These are phyloP conservation scores for Akanthomyces uredinophilus DNA, from an alignment of 2,329 filamentous ascomycete species.

Conservation along the genomic window DNA sequence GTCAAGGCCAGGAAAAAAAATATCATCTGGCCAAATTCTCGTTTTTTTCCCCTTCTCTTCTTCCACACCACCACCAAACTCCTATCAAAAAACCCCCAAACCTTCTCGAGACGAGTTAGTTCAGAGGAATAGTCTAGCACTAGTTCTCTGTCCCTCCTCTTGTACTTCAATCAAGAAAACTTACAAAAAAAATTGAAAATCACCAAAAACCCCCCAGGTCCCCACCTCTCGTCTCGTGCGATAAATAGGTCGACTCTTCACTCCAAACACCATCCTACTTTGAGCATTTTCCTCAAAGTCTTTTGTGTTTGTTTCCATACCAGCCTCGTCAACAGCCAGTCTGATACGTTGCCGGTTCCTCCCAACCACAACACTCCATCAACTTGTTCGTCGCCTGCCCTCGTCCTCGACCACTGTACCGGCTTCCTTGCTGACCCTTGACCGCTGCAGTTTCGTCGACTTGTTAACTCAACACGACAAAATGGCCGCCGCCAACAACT, in stretches of 20 bases:
- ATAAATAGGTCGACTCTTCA: conserved; percentile 11
- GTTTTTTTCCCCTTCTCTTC: conserved; percentile 29
- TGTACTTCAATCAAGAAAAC: conserved; percentile 47
- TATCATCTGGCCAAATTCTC: conserved; percentile 30
- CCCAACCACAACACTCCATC: conserved; percentile 19
- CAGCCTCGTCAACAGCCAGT: conserved; percentile 23
- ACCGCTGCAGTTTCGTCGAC: conserved; percentile 15
- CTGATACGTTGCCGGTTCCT: conserved; percentile 19
- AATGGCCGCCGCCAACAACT: conserved; percentile 57
- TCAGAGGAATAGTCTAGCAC: conserved; percentile 56
- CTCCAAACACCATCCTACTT: conserved; percentile 19
- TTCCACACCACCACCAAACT: conserved; percentile 43
- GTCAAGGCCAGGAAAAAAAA: conserved; percentile 28
- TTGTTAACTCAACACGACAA: conserved; percentile 25
- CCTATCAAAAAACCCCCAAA: conserved; percentile 42
- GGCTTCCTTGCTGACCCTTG: conserved; percentile 15
- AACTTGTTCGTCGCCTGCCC: conserved; percentile 4
- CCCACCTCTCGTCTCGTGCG: conserved; percentile 22
- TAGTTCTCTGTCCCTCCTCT: conserved; percentile 57
- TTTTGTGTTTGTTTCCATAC: conserved; percentile 25
- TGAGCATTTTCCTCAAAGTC: conserved; percentile 25
- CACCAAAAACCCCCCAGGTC: conserved; percentile 52
- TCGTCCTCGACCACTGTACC: background rate
- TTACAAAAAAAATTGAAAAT: conserved; percentile 58
- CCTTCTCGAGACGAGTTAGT: conserved; percentile 40